phyloP scores from a whole-genome alignment of 202 grass and related monocot species.

The Digitaria exilis region DNA sequence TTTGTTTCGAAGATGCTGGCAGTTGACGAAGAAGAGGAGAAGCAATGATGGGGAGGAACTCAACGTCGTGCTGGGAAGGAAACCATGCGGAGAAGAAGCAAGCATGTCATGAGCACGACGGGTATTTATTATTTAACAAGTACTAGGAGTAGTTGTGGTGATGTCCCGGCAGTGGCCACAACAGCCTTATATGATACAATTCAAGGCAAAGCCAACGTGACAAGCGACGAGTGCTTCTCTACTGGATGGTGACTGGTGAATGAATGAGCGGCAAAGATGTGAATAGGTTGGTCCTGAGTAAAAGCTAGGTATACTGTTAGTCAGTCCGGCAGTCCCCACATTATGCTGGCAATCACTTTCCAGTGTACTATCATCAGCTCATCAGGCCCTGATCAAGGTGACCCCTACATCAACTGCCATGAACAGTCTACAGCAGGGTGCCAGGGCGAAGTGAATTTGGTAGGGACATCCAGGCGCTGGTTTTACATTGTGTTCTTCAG shows the following conservation, averaged over 20 bases:
- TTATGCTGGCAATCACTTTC: conserved; percentile 1
- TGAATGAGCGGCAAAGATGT: conserved; percentile 1
- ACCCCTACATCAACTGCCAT: conserved; percentile 21
- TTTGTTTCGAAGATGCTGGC: not conserved
- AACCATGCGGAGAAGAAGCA: conserved; percentile 18
- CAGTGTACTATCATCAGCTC: conserved; percentile 3
- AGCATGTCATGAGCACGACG: conserved; percentile 57
- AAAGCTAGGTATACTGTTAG: not conserved
- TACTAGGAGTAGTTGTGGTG: conserved; percentile 20
- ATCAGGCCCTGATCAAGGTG: not conserved
- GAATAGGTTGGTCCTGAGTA: conserved; percentile 1
- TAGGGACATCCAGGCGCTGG: conserved; percentile 20
- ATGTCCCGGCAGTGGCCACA: conserved; percentile 21
- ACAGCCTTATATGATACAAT: conserved; percentile 37
- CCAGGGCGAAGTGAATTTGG: conserved; percentile 40
- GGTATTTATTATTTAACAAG: conserved; percentile 45
- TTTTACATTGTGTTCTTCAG: conserved; percentile 4
- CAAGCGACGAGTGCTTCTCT: not conserved
- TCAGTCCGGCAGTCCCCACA: not conserved
- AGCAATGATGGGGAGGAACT: conserved; percentile 7
- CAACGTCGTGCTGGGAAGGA: conserved; percentile 25
- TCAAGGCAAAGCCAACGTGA: not conserved
- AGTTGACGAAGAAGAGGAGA: not conserved
- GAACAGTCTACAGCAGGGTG: not conserved
- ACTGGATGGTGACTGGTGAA: not conserved